Base-by-base conservation (phyloP, 208 protist genomes). In the Wallacemonas rigidus region DNA sequence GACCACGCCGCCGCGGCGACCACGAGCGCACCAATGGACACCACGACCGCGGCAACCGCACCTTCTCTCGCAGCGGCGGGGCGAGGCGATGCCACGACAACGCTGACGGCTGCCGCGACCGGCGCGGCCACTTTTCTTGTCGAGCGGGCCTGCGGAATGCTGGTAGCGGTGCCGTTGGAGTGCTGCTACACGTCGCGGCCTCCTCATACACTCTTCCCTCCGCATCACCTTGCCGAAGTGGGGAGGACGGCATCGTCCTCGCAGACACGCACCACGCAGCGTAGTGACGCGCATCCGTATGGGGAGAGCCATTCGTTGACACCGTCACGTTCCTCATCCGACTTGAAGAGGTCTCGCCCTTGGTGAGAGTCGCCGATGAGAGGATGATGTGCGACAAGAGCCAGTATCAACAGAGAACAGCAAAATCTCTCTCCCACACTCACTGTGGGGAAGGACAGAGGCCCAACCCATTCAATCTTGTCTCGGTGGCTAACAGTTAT, bases 141-240 rank as follows among this genome's bases (percentile, higher is more conserved):
- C 3, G 75, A 85, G 71, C 76, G 83, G 1, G 68, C 77, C 8
- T 88, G 83, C 57, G 83, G 83, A 4, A 71, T 68, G 47, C 54
- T 55, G 7, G 69, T 88, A 6, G 69, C 72, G 55, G 76, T 81
- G 41, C 71, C 80, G 50, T 38, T 85, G 38, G 80, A 85, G 58
- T 70, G 54, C 63, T 88, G 83, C 71, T 88, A 86, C 63, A 74
- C 67, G 57, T 61, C 48, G 67, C 67, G 51, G 67, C 69, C 12
- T 39, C 67, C 45, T 14, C 12, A 65, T 17, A 9, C 9, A 65
- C 39, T 71, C 39, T 55, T 39, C 14, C 53, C 40, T 14, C 17
- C 47, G 5, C 26, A 35, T 12, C 69, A 67, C 12, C 48, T 56
- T 26, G 45, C 39, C 47, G 60, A 65, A 41, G 26, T 48, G 60